Conservation (phyloP, 345 rosid genomes). For the Salix dunnii region DNA sequence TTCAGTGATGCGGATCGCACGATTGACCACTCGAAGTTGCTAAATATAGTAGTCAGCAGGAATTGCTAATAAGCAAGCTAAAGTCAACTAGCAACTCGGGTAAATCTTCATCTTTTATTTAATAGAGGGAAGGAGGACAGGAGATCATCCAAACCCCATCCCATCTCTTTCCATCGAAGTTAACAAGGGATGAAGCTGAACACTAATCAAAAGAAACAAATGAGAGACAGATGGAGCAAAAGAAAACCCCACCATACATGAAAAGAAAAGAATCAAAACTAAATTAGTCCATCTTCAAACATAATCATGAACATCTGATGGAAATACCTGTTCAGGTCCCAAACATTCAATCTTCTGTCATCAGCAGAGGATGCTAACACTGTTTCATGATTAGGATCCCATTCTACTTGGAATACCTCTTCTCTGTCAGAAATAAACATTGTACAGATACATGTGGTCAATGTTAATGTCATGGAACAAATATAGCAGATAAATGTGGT, state of each 20-base stretch:
- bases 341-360: conserved; percentile 85
- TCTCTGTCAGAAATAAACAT: conserved; percentile 45
- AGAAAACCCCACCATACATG: background rate
- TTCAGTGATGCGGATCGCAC: background rate
- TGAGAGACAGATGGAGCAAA: background rate
- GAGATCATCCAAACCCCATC: background rate
- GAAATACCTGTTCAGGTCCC: conserved; percentile 88
- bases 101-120: background rate
- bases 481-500: background rate
- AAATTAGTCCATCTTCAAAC: background rate
- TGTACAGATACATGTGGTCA: background rate
- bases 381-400: conserved; percentile 95
- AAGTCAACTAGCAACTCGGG: background rate
- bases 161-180: background rate
- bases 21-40: background rate
- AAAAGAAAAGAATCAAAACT: background rate
- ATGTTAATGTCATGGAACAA: too few relatives aligned
- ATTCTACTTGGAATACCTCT: conserved; percentile 93
- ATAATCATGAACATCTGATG: background rate
- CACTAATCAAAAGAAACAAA: background rate
- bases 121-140: background rate
- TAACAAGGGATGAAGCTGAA: background rate
- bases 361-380: conserved; percentile 90
- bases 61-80: background rate
- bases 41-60: background rate